Evolutionary conservation across 176 grass and related monocot species (phyloP).

Genomic region (Triticum turgidum): DNA sequence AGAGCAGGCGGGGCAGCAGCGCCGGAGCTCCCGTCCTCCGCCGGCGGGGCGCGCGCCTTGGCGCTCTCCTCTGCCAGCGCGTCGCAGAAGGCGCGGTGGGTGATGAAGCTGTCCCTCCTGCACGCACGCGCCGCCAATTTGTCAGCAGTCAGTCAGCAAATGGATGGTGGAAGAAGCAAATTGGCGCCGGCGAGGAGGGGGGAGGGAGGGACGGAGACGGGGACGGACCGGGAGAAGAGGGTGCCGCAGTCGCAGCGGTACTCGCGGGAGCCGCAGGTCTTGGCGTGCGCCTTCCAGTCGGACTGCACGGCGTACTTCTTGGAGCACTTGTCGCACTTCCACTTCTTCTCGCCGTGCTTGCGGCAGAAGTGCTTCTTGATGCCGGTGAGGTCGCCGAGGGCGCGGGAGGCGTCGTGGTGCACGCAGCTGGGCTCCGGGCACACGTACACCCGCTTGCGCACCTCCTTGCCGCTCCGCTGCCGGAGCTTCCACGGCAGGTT

Average conservation of each 20-base stretch:
- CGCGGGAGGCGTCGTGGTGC: slow-evolving; percentile 69
- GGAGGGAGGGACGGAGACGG: too few species aligned
- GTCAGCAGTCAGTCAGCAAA: neutral
- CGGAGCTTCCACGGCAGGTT: slow-evolving; percentile 98
- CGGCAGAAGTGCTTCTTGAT: slow-evolving; percentile 98
- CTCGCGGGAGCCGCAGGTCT: slow-evolving; percentile 90
- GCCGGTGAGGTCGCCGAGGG: slow-evolving; percentile 83
- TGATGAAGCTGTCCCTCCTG: slow-evolving; percentile 99
- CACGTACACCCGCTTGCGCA: slow-evolving; percentile 77
- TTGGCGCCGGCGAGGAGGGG: too few species aligned
- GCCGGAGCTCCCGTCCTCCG: slow-evolving; percentile 22
- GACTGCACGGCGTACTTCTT: slow-evolving; percentile 98
- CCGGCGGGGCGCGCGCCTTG: slow-evolving; percentile 36
- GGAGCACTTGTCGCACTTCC: slow-evolving; percentile 95
- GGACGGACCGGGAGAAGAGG: slow-evolving; percentile 68
- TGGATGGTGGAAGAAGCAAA: too few species aligned
- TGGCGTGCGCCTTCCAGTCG: slow-evolving; percentile 89
- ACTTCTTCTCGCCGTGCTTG: slow-evolving; percentile 98
- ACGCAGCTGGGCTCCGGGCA: slow-evolving; percentile 84
- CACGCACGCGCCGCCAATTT: neutral
- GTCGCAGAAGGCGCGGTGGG: slow-evolving; percentile 96
- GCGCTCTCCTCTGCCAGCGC: slow-evolving; percentile 84
- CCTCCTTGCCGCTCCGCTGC: slow-evolving; percentile 83
- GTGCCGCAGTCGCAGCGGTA: slow-evolving; percentile 94
- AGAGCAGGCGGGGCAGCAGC: neutral